These are phyloP conservation scores for Bondarzewia mesenterica DNA, from an alignment of 1,284 basidiomycete genomes.

Conservation along the genomic window DNA sequence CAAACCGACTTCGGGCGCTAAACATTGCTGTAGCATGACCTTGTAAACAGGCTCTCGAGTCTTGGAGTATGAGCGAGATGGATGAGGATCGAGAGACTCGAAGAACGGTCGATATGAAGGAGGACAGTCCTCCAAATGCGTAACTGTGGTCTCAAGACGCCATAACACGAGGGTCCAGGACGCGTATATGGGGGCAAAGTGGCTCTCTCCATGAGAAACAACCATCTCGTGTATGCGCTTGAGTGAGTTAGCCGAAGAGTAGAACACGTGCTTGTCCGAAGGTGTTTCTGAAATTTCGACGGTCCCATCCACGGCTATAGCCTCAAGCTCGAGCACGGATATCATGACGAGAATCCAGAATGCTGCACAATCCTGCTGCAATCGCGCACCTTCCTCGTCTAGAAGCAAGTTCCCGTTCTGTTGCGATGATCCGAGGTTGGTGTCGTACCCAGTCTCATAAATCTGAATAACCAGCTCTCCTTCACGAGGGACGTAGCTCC, in stretches of 20 bases:
- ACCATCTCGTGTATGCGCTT: slow-evolving; percentile 60
- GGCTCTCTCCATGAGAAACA: slow-evolving; percentile 42
- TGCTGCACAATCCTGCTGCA: slow-evolving; percentile 60
- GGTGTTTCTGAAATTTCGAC: slow-evolving; percentile 47
- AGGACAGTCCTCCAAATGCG: slow-evolving; percentile 41
- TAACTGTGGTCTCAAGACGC: slow-evolving; percentile 38
- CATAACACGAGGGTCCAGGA: slow-evolving; percentile 76
- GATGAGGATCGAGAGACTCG: slow-evolving; percentile 38
- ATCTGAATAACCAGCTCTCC: slow-evolving; percentile 55
- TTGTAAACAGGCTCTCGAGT: slow-evolving; percentile 44
- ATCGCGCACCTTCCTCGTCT: slow-evolving; percentile 63
- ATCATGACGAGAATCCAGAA: slow-evolving; percentile 74
- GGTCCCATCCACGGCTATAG: slow-evolving; percentile 45
- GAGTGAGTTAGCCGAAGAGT: slow-evolving; percentile 46
- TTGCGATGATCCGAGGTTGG: slow-evolving; percentile 63
- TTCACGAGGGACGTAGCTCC: slow-evolving; percentile 63
- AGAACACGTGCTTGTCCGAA: slow-evolving; percentile 42
- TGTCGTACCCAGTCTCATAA: slow-evolving; percentile 56
- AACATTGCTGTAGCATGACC: slow-evolving; percentile 45
- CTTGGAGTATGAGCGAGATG: slow-evolving; percentile 38
- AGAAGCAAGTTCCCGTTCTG: slow-evolving; percentile 58
- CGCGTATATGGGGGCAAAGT: slow-evolving; percentile 62
- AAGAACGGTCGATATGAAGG: slow-evolving; percentile 48
- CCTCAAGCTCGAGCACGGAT: slow-evolving; percentile 77
- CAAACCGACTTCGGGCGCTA: slow-evolving; percentile 48